phyloP scores from a whole-genome alignment of 345 rosid species.

The Brassica juncea region DNA sequence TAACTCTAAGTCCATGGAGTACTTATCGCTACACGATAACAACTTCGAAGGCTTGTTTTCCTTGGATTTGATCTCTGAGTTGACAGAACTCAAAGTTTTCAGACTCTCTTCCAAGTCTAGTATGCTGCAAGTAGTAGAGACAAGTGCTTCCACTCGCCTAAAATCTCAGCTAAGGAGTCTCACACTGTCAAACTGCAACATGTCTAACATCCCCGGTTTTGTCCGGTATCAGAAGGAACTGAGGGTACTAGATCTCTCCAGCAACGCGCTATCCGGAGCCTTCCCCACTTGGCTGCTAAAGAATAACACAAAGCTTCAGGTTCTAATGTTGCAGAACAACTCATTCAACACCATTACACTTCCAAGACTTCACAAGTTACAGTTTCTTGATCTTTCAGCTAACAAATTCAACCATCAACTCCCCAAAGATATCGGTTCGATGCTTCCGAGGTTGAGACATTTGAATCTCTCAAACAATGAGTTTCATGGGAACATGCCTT shows the following conservation, averaged over 20 bases:
- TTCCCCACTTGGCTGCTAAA: constrained; percentile 34
- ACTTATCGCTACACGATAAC: constrained; percentile 10
- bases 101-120: constrained; percentile 22
- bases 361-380: constrained; percentile 13
- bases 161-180: constrained; percentile 16
- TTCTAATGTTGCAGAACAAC: constrained; percentile 12
- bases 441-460: constrained; percentile 18
- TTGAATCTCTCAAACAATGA: constrained; percentile 30
- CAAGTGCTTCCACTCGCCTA: neutral
- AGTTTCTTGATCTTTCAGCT: constrained; percentile 6
- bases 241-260: constrained; percentile 13
- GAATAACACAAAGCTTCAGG: constrained; percentile 30
- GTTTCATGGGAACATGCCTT: constrained; percentile 31
- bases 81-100: constrained; percentile 27
- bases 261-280: constrained; percentile 11
- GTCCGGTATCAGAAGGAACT: constrained; percentile 16
- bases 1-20: constrained; percentile 17
- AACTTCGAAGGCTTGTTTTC: constrained; percentile 29
- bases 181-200: constrained; percentile 13
- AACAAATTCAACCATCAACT: constrained; percentile 14
- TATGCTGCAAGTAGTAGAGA: constrained; percentile 18
- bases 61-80: neutral
- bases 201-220: constrained; percentile 4
- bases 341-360: constrained; percentile 8
- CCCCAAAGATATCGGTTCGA: constrained; percentile 10